A percentile compares a stretch with the other conserved stretches of the same genome.
These are phyloP conservation scores for Scopulariopsis brevicaulis DNA, from an alignment of 2,329 filamentous ascomycete genomes.

Conservation along the genomic window DNA sequence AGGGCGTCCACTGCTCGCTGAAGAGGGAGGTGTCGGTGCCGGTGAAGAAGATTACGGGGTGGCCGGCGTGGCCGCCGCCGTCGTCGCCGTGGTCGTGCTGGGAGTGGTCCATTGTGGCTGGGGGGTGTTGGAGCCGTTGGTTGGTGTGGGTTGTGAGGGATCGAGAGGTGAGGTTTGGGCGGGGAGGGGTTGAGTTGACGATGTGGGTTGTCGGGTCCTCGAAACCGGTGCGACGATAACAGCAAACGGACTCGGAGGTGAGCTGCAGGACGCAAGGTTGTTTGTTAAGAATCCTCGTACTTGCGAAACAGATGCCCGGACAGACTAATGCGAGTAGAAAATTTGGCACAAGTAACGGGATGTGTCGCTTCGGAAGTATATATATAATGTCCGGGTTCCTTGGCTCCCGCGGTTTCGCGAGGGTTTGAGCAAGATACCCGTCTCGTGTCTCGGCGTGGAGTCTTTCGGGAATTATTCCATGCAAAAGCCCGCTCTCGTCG, in stretches of 20 bases:
- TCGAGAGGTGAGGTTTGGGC: neutral
- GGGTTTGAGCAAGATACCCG: neutral
- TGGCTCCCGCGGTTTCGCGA: neutral
- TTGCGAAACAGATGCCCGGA: neutral
- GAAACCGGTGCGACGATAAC: neutral
- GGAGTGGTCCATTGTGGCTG: neutral
- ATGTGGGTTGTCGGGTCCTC: neutral
- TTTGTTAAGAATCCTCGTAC: neutral
- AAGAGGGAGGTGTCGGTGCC: conserved; percentile 36
- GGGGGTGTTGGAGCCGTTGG: conserved; percentile 5
- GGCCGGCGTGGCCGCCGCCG: neutral
- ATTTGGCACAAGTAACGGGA: neutral
- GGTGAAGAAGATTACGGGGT: conserved; percentile 47
- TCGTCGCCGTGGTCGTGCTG: neutral
- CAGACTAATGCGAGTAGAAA: neutral
- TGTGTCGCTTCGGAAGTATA: neutral
- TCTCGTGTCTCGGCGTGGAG: neutral
- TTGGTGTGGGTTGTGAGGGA: neutral
- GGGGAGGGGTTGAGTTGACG: neutral
- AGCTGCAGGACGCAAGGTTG: neutral
- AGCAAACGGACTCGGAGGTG: neutral
- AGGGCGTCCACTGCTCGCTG: conserved; percentile 63
- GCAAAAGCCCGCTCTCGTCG: neutral
- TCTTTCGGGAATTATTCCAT: neutral
- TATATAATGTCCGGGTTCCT: neutral